A percentile compares a stretch with the other conserved stretches of the same genome.
Evolutionary conservation across 768 basidiomycete genomes (phyloP).

Genomic region (Leucosporidium creatinivorum): DNA sequence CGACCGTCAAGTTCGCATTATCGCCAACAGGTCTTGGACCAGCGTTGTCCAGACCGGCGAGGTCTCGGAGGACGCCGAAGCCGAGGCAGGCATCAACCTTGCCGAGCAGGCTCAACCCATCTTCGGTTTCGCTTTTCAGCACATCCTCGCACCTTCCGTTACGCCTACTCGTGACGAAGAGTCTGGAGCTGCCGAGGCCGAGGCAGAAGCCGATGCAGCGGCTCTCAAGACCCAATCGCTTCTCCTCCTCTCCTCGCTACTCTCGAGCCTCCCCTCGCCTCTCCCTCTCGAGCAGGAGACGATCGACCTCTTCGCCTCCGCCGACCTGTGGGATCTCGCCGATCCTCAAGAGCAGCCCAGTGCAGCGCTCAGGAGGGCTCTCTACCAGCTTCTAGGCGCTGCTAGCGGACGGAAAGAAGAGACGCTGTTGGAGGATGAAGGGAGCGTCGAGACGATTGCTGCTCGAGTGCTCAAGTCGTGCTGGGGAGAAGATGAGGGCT

Average conservation of each 20-base stretch:
- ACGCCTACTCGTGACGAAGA: neutral
- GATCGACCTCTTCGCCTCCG: constrained; percentile 4
- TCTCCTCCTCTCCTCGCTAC: constrained; percentile 16
- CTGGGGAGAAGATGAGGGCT: constrained; percentile 29
- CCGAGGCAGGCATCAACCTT: constrained; percentile 17
- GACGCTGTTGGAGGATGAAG: constrained; percentile 7
- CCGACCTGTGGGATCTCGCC: constrained; percentile 19
- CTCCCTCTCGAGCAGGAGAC: constrained; percentile 10
- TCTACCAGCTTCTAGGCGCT: constrained; percentile 27
- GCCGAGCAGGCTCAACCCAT: constrained; percentile 17
- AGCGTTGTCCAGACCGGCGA: neutral
- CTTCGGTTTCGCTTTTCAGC: constrained; percentile 14
- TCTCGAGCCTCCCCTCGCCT: constrained; percentile 16
- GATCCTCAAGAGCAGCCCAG: constrained; percentile 10
- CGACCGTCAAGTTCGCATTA: constrained; percentile 55
- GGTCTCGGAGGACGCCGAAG: neutral
- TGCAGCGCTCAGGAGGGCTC: constrained; percentile 15
- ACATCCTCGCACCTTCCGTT: constrained; percentile 4
- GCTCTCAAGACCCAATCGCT: constrained; percentile 26
- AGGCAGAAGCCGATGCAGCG: neutral
- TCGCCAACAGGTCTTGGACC: constrained; percentile 42
- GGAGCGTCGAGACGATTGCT: constrained; percentile 1
- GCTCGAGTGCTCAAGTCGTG: constrained; percentile 21
- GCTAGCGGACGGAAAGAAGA: constrained; percentile 12
- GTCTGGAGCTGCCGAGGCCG: neutral